A percentile compares a stretch with the other conserved stretches of the same genome.
phyloP scores from a whole-genome alignment of 2,329 filamentous ascomycete genomes.

The Dactylella cylindrospora region DNA sequence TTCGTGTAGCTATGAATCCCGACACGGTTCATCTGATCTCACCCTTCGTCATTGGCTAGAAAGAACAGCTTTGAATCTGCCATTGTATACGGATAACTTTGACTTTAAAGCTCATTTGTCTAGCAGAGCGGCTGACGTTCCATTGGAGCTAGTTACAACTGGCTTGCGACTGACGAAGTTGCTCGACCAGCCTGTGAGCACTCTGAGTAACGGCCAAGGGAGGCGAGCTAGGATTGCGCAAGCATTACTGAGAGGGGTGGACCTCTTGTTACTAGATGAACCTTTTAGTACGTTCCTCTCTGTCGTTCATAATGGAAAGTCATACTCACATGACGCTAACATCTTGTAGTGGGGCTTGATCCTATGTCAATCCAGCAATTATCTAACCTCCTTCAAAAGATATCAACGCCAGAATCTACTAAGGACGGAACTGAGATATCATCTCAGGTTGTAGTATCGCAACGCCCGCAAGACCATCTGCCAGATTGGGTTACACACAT shows the following conservation, averaged over 20 bases:
- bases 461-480: conserved; percentile 81
- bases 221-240: conserved; percentile 83
- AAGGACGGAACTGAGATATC: conserved; percentile 16
- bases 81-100: conserved; percentile 59
- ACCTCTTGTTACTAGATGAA: conserved; percentile 83
- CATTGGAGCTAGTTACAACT: conserved; percentile 65
- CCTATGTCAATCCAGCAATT: conserved; percentile 74
- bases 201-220: conserved; percentile 91
- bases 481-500: conserved; percentile 90
- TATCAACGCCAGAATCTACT: conserved; percentile 32
- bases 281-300: conserved; percentile 67
- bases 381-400: conserved; percentile 60
- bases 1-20: conserved; percentile 85
- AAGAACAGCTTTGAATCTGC: conserved; percentile 79
- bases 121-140: conserved; percentile 53
- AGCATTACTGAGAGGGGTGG: conserved; percentile 74
- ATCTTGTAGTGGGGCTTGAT: conserved; percentile 74
- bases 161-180: conserved; percentile 71
- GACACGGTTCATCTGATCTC: conserved; percentile 83
- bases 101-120: conserved; percentile 49
- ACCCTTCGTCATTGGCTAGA: conserved; percentile 76
- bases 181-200: conserved; percentile 78
- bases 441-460: conserved; percentile 73
- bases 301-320: conserved; percentile 25
- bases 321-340: conserved; percentile 24